Evolutionary conservation across 2,329 filamentous ascomycete species (phyloP).

Genomic region (Ophiostoma montium): DNA sequence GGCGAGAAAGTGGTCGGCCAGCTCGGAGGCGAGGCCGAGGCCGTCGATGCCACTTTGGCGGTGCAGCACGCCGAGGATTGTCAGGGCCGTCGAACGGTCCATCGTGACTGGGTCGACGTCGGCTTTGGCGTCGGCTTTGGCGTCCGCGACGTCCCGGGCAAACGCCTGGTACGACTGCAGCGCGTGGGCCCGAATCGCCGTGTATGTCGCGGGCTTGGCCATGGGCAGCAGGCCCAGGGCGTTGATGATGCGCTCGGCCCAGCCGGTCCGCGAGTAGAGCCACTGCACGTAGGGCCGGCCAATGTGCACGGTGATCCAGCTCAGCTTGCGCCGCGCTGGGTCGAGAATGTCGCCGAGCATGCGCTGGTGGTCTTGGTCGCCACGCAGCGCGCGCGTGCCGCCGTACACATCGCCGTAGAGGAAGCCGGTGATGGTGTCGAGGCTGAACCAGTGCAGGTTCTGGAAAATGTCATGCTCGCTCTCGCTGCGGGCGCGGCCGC

Average conservation of each 20-base stretch:
- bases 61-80: constrained; percentile 26
- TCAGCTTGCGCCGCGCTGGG: constrained; percentile 27
- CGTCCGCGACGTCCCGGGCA: neutral
- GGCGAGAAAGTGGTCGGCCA: constrained; percentile 37
- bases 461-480: constrained; percentile 31
- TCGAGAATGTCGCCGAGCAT: constrained; percentile 35
- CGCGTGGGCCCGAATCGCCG: constrained; percentile 28
- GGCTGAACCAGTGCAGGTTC: constrained; percentile 36
- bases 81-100: constrained; percentile 12
- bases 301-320: constrained; percentile 35
- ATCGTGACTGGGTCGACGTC: constrained; percentile 5
- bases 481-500: constrained; percentile 10
- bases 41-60: constrained; percentile 17
- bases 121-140: neutral
- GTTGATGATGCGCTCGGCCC: constrained; percentile 22
- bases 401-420: constrained; percentile 30
- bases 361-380: constrained; percentile 20
- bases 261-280: constrained; percentile 29
- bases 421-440: constrained; percentile 38
- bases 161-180: constrained; percentile 16
- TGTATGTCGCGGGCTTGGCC: constrained; percentile 35
- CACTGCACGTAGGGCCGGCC: constrained; percentile 29
- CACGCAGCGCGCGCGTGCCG: constrained; percentile 26
- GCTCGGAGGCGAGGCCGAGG: constrained; percentile 36
- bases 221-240: constrained; percentile 29